phyloP scores from a whole-genome alignment of 2,329 filamentous ascomycete genomes.

The Colletotrichum gigasporum region DNA sequence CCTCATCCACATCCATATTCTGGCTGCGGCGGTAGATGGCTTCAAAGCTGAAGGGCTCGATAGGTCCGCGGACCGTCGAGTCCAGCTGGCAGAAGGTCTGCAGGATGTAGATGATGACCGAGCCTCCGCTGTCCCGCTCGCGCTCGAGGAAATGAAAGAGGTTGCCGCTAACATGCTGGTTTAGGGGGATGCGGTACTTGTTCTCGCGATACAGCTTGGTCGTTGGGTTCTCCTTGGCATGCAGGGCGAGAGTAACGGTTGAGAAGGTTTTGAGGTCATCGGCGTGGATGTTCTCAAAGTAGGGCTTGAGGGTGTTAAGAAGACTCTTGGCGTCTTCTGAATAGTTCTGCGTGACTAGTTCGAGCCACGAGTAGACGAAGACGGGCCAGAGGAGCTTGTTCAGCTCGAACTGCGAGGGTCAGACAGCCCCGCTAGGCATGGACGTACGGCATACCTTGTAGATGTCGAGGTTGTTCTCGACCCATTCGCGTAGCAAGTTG shows the following conservation, averaged over 20 bases:
- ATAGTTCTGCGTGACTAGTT: slow-evolving; percentile 78
- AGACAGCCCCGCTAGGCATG: slow-evolving; percentile 28
- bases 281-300: slow-evolving; percentile 81
- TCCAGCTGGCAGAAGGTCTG: slow-evolving; percentile 67
- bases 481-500: slow-evolving; percentile 80
- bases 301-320: slow-evolving; percentile 70
- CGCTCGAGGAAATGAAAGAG: slow-evolving; percentile 89
- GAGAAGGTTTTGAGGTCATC: slow-evolving; percentile 84
- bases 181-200: slow-evolving; percentile 92
- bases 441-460: slow-evolving; percentile 74
- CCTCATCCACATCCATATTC: slow-evolving; percentile 70
- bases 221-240: slow-evolving; percentile 79
- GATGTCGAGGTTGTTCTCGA: slow-evolving; percentile 90
- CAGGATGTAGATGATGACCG: slow-evolving; percentile 80
- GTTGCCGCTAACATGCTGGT: slow-evolving; percentile 82
- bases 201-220: slow-evolving; percentile 84
- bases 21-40: slow-evolving; percentile 66
- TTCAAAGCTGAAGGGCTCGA: slow-evolving; percentile 71
- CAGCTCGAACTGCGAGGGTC: slow-evolving; percentile 75
- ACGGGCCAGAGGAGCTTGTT: slow-evolving; percentile 90
- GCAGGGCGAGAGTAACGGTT: slow-evolving; percentile 78
- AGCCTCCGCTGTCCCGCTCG: slow-evolving; percentile 83
- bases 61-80: slow-evolving; percentile 67
- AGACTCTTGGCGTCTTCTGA: slow-evolving; percentile 78
- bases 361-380: slow-evolving; percentile 92